A percentile compares a stretch with the other conserved stretches of the same genome.
These are phyloP conservation scores for Cucurbita moschata DNA, from an alignment of 306 rosid species.

Conservation along the genomic window DNA sequence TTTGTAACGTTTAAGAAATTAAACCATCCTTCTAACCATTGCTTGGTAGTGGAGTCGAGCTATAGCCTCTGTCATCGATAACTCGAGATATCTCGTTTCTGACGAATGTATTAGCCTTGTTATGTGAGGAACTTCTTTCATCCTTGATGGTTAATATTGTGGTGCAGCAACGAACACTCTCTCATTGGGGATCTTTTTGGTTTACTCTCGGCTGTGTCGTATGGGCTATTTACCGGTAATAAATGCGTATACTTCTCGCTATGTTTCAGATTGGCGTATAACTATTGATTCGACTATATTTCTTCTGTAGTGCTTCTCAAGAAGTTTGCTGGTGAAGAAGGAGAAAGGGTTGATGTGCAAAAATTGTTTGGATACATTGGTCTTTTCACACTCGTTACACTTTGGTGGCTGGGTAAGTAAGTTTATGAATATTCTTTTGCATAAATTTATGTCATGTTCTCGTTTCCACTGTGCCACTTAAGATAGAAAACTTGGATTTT, in stretches of 20 bases:
- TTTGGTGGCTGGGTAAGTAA: constrained; percentile 93
- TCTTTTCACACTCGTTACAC: constrained; percentile 60
- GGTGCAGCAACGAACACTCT: constrained; percentile 69
- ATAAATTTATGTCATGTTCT: not conserved
- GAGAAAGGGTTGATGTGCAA: constrained; percentile 79
- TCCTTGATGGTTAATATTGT: constrained; percentile 34
- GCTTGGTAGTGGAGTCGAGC: not conserved
- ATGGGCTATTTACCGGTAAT: constrained; percentile 84
- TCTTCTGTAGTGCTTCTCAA: constrained; percentile 66
- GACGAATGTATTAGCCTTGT: not conserved
- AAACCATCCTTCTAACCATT: not conserved
- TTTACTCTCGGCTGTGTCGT: constrained; percentile 82
- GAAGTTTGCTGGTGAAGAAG: constrained; percentile 79
- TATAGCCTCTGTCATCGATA: not conserved
- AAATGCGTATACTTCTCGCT: constrained; percentile 1
- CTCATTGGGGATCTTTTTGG: constrained; percentile 80
- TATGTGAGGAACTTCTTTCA: constrained; percentile 19
- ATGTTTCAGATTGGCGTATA: not conserved
- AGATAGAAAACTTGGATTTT: not conserved
- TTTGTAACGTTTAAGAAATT: not conserved
- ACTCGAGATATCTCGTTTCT: constrained; percentile 1
- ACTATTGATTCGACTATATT: constrained; percentile 2
- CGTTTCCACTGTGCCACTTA: not conserved
- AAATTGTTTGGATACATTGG: constrained; percentile 98
- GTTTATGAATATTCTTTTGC: not conserved